Evolutionary conservation across 208 protist species (phyloP).

Genomic region (Acanthamoeba triangularis): DNA sequence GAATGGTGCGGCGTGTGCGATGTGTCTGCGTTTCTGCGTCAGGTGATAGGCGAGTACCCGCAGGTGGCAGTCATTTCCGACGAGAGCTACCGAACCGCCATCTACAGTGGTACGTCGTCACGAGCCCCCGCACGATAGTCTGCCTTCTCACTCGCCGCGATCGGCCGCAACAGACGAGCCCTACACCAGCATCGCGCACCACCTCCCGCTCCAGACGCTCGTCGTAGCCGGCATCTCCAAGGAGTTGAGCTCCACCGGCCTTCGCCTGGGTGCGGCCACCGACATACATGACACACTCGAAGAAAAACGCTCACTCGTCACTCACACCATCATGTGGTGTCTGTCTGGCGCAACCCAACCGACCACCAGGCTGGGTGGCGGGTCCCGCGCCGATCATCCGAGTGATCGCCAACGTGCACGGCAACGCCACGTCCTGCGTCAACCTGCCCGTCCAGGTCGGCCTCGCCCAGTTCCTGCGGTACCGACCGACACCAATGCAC

Average conservation of each 20-base stretch:
- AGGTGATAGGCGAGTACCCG: slow-evolving; percentile 4
- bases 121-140: too few relatives aligned
- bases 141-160: neutral
- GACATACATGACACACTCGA: neutral
- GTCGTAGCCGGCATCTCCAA: slow-evolving; percentile 26
- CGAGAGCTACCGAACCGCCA: slow-evolving; percentile 20
- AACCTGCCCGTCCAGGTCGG: slow-evolving; percentile 35
- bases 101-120: neutral
- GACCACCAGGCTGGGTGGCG: neutral
- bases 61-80: slow-evolving; percentile 2
- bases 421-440: slow-evolving; percentile 32
- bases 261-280: neutral
- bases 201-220: slow-evolving; percentile 6
- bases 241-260: slow-evolving; percentile 11
- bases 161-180: neutral
- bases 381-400: neutral
- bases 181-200: slow-evolving; percentile 14
- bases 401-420: slow-evolving; percentile 54
- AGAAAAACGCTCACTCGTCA: neutral
- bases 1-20: too few relatives aligned
- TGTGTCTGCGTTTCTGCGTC: neutral
- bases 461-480: neutral
- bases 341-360: too few relatives aligned
- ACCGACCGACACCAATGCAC: too few relatives aligned
- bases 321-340: too few relatives aligned